Conservation (phyloP, 1,284 basidiomycete species). For the Malassezia caprae region DNA sequence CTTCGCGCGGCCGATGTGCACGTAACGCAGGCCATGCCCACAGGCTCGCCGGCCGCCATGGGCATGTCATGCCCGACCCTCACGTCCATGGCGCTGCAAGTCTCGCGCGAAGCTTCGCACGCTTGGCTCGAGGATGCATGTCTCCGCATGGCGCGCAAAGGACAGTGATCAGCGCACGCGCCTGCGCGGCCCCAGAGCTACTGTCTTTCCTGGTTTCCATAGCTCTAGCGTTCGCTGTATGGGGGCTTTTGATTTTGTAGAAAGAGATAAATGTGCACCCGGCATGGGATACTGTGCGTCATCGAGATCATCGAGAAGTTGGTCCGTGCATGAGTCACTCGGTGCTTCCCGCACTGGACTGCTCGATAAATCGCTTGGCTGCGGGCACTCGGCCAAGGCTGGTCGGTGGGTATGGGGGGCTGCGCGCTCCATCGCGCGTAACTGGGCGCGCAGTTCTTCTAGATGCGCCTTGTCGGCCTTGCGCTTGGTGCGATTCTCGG, state of each 20-base stretch:
- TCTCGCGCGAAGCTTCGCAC: not conserved
- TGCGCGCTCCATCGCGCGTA: not conserved
- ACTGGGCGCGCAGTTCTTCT: not conserved
- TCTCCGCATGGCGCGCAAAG: constrained; percentile 28
- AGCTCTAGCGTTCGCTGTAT: not conserved
- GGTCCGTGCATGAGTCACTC: not conserved
- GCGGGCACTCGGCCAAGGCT: not conserved
- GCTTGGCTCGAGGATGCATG: constrained; percentile 28
- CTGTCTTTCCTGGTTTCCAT: not conserved
- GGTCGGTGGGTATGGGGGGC: not conserved
- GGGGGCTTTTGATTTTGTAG: not conserved
- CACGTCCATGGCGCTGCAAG: constrained; percentile 1
- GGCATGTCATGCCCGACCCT: constrained; percentile 6
- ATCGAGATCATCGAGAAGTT: constrained; percentile 1
- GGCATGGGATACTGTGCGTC: constrained; percentile 13
- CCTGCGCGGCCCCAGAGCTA: constrained; percentile 11
- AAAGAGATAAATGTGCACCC: not conserved
- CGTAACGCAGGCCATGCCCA: constrained; percentile 58
- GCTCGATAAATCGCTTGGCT: not conserved
- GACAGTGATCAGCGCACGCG: constrained; percentile 2
- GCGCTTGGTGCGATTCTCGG: constrained; percentile 1
- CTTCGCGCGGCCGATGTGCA: constrained; percentile 66
- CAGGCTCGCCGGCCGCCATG: constrained; percentile 26
- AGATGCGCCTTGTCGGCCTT: not conserved
- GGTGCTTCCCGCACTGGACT: not conserved